A percentile compares a stretch with the other conserved stretches of the same genome.
Conservation (phyloP, 257 asterid genomes). For the Capsicum chinense region DNA sequence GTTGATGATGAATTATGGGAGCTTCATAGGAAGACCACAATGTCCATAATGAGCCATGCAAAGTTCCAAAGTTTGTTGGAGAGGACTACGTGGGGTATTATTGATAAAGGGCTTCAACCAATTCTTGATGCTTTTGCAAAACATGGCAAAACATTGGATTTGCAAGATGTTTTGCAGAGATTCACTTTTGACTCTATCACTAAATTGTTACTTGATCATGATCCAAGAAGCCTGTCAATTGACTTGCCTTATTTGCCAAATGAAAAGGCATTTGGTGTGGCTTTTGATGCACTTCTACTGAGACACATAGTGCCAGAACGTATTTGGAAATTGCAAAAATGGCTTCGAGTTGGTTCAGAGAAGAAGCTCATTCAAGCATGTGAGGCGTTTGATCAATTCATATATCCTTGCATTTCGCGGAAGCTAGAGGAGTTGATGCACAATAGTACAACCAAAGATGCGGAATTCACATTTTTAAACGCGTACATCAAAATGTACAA, state of each 20-base stretch:
- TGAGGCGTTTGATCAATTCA: not conserved
- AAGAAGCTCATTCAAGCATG: constrained; percentile 22
- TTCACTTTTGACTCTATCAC: constrained; percentile 26
- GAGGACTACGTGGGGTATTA: not conserved
- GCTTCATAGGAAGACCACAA: constrained; percentile 10
- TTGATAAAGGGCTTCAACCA: not conserved
- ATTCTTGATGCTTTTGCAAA: constrained; percentile 18
- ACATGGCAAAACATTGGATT: not conserved
- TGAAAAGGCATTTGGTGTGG: not conserved
- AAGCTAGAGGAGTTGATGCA: not conserved
- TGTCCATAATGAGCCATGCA: constrained; percentile 22
- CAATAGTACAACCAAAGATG: not conserved
- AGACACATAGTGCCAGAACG: not conserved
- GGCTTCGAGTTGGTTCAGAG: constrained; percentile 24
- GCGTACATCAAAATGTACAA: not conserved
- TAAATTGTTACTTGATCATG: constrained; percentile 9
- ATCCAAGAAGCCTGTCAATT: not conserved
- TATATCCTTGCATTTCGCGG: not conserved
- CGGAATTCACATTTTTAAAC: not conserved
- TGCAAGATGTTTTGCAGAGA: constrained; percentile 28
- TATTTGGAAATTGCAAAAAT: constrained; percentile 20
- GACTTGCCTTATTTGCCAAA: not conserved
- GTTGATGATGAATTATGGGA: constrained; percentile 25
- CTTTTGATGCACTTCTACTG: not conserved
- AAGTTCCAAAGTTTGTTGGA: constrained; percentile 6